Evolutionary conservation across 1,284 basidiomycete genomes (phyloP), one percentile per base, ranked within the genome.

Genomic region (Leccinum subfulvum): DNA sequence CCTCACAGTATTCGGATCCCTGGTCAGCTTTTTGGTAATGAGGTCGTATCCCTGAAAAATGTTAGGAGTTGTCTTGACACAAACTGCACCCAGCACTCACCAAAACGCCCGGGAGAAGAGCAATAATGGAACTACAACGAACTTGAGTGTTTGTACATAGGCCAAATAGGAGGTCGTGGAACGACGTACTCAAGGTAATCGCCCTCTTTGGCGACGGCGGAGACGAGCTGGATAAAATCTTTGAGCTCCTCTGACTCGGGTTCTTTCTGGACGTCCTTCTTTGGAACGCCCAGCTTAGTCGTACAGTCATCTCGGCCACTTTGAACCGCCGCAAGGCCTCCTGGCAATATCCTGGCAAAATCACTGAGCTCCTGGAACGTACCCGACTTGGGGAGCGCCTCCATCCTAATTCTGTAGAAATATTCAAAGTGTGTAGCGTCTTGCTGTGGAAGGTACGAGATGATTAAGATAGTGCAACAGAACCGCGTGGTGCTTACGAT

Each of bases 141-240:
- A 52, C 2, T 8, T 52, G 10, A 55, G 30, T 26, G 4, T 37
- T 3, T 21, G 3, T 49, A 2, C 2, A 5, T 51, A 10, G 56
- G 18, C 30, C 8, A 49, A 28, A 11, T 9, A 5, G 8, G 8
- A 30, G 8, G 14, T 16, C 1, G 37, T 39, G 16, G 11, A 51
- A 62, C 8, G n/a, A 65, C 64, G 35, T 9, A 65, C 64, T 63
- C 64, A 1, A 65, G 65, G 55, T 65, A 65, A 35, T 66, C 51
- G 1, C 57, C 55, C 1, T 21, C 5, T 14, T 54, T 47, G 41
- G 57, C 5, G 10, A 64, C 21, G 2, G 13, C 3, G 21, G 53
- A 14, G 14, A 59, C 56, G 18, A 64, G 35, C 0, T 10, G 3
- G 9, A 66, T 30, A 13, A 62, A 65, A 18, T 59, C 14, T 39